phyloP scores from a whole-genome alignment of 1,284 basidiomycete genomes.

The Phaffia rhodozyma region DNA sequence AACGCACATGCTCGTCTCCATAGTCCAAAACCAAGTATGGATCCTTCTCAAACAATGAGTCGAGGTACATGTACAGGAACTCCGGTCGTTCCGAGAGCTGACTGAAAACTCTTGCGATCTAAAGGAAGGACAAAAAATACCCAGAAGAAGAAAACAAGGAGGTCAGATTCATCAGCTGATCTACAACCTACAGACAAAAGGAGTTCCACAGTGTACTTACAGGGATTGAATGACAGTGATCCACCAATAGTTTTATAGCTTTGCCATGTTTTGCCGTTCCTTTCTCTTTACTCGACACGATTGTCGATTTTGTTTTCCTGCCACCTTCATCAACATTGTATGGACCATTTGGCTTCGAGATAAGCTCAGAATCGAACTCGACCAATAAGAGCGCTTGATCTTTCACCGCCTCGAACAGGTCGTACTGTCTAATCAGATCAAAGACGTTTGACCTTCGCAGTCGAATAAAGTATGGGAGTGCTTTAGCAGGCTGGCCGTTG shows the following conservation, averaged over 20 bases:
- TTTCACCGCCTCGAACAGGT: slow-evolving; percentile 87
- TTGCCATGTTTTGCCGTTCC: slow-evolving; percentile 38
- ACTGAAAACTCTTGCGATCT: slow-evolving; percentile 77
- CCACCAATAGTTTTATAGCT: slow-evolving; percentile 77
- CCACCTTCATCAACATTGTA: slow-evolving; percentile 18
- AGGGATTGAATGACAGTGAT: slow-evolving; percentile 91
- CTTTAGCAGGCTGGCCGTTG: slow-evolving; percentile 86
- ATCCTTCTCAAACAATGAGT: slow-evolving; percentile 79
- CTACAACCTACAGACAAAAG: background rate
- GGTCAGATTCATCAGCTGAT: background rate
- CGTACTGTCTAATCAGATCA: slow-evolving; percentile 85
- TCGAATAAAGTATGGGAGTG: slow-evolving; percentile 76
- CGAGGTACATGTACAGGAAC: slow-evolving; percentile 87
- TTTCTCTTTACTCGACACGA: slow-evolving; percentile 16
- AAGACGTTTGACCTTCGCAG: slow-evolving; percentile 82
- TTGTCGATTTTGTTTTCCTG: slow-evolving; percentile 17
- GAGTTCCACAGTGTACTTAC: slow-evolving; percentile 39
- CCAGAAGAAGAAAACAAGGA: slow-evolving; percentile 5
- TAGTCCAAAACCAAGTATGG: slow-evolving; percentile 66
- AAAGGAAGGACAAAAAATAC: too few relatives aligned
- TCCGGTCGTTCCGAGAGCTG: slow-evolving; percentile 67
- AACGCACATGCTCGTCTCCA: slow-evolving; percentile 62
- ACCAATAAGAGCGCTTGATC: slow-evolving; percentile 85
- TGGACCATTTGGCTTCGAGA: slow-evolving; percentile 42
- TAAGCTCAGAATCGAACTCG: slow-evolving; percentile 84